Base-by-base conservation (phyloP, 2,329 filamentous ascomycete genomes). In the Fusarium albosuccineum region DNA sequence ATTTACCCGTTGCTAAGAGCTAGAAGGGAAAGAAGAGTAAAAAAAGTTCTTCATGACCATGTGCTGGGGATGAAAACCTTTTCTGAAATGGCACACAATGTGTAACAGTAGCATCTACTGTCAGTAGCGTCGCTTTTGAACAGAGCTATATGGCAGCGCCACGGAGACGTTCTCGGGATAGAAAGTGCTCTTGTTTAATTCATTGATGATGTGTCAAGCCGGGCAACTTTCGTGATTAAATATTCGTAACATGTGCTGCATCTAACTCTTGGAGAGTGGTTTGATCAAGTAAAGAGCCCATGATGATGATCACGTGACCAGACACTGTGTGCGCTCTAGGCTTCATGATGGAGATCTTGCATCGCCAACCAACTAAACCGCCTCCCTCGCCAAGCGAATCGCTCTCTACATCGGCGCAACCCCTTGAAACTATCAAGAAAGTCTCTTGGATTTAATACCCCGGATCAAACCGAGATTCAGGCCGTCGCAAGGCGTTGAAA, bases 331-430 rank as follows among this genome's bases (percentile, higher is more conserved):
- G 52, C 37, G 4, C 22, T 22, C 49, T 62, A 66, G 57, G 50
- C 62, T 63, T 68, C 53, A 69, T 64, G 55, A 70, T 57, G 67
- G 63, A 70, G 66, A 67, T 53, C 55, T 36, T 67, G 60, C 61
- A 60, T 55, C 55, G 57, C 41, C 52, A 61, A 58, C 46, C n/a
- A 66, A 66, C 57, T 52, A 60, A 69, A 58, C 30, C 55, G 42
- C 55, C 56, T 44, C 44, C 54, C 26, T 40, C 41, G 17, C 60
- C 46, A 39, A 39, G 42, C 30, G 40, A 37, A 13, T 50, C 36
- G 17, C 27, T 62, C n/a, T 63, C 34, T 29, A 33, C 46, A 52
- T 52, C 49, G 6, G 22, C 26, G 39, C 49, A 52, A 13, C 9
- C 40, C 10, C 6, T 36, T 22, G 36, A 3, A 17, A 4, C 9